Percentiles rank a stretch among this genome's conserved stretches.
Evolutionary conservation across 306 rosid species (phyloP).

Genomic region (Quercus mongolica): DNA sequence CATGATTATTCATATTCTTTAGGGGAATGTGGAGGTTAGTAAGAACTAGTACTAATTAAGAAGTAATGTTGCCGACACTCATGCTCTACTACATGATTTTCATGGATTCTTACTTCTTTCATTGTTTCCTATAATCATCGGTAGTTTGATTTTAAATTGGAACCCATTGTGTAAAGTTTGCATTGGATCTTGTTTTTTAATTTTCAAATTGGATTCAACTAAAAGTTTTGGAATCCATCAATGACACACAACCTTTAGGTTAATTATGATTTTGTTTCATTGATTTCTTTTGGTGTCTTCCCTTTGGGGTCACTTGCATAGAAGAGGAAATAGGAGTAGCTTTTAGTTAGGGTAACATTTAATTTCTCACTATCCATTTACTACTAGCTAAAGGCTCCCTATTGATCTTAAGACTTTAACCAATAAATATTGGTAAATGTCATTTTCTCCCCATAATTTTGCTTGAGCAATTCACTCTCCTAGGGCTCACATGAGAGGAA

Average conservation of each 20-base stretch:
- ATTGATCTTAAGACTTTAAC: too few relatives aligned
- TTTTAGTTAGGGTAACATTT: too few relatives aligned
- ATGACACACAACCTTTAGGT: conserved; percentile 7
- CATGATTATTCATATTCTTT: background rate
- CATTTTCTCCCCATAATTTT: too few relatives aligned
- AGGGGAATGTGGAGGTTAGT: background rate
- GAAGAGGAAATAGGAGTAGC: too few relatives aligned
- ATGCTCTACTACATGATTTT: conserved; percentile 21
- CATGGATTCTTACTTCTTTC: background rate
- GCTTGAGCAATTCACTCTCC: too few relatives aligned
- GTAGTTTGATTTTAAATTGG: conserved; percentile 22
- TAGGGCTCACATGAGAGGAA: too few relatives aligned
- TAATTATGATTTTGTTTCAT: conserved; percentile 21
- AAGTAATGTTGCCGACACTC: conserved; percentile 35
- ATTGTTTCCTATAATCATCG: conserved; percentile 16
- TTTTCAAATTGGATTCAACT: conserved; percentile 11
- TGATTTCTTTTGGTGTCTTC: too few relatives aligned
- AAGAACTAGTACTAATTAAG: background rate
- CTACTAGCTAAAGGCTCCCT: too few relatives aligned
- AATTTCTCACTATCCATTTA: too few relatives aligned
- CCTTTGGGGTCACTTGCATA: too few relatives aligned
- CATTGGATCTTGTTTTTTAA: conserved; percentile 35
- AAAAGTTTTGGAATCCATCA: conserved; percentile 10
- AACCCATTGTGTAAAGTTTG: conserved; percentile 23
- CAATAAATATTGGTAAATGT: too few relatives aligned